These are phyloP conservation scores for Linum tenue DNA, from an alignment of 345 rosid genomes.

Conservation along the genomic window DNA sequence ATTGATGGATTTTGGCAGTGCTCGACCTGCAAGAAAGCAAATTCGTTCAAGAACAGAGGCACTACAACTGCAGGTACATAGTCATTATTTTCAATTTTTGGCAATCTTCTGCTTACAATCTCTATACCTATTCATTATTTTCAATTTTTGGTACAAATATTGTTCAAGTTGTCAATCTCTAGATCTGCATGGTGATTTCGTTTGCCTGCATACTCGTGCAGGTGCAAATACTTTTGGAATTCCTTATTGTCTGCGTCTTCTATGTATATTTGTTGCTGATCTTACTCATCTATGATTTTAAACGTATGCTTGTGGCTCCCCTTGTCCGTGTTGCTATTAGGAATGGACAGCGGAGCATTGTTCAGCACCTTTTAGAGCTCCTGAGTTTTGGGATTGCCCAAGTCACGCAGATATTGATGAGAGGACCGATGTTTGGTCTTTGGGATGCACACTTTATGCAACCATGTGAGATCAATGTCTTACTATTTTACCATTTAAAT, in stretches of 20 bases:
- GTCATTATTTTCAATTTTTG: conserved; percentile 7
- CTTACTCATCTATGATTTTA: too few species aligned
- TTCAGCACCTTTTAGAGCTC: conserved; percentile 96
- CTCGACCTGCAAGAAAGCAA: conserved; percentile 79
- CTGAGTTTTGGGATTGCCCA: conserved; percentile 98
- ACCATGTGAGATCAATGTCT: conserved; percentile 54
- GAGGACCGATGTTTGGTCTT: conserved; percentile 96
- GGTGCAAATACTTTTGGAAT: not conserved
- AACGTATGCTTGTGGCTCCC: not conserved
- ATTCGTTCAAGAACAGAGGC: conserved; percentile 90
- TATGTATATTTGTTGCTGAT: not conserved
- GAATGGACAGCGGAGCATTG: conserved; percentile 98
- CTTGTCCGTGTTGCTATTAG: conserved; percentile 23
- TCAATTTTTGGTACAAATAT: not conserved
- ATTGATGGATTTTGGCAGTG: conserved; percentile 97
- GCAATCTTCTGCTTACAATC: not conserved
- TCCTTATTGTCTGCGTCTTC: too few species aligned
- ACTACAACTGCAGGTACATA: conserved; percentile 71
- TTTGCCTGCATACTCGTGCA: not conserved
- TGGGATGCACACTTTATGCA: conserved; percentile 96
- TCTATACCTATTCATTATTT: not conserved
- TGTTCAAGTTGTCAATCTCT: not conserved
- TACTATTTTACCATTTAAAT: not conserved
- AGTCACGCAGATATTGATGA: conserved; percentile 96
- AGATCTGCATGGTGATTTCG: not conserved